These are phyloP conservation scores for Sporothrix pallida DNA, from an alignment of 2,329 filamentous ascomycete genomes.

Conservation along the genomic window DNA sequence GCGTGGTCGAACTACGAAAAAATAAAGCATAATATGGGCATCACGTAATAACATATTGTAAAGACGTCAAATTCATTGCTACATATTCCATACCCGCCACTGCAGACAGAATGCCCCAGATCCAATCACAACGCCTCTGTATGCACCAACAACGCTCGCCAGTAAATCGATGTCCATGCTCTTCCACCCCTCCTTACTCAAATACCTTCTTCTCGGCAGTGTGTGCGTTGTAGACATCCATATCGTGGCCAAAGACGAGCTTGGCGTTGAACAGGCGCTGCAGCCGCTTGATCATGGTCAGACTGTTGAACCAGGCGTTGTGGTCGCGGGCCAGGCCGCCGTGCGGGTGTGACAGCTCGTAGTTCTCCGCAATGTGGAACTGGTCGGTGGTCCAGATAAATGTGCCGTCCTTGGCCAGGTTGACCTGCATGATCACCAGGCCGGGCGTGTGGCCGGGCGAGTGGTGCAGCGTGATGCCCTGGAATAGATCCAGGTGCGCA, in stretches of 20 bases:
- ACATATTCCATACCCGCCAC: neutral
- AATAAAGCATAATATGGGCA: too few relatives aligned
- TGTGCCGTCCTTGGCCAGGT: constrained; percentile 29
- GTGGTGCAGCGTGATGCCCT: constrained; percentile 33
- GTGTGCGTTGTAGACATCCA: constrained; percentile 19
- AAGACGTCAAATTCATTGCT: neutral
- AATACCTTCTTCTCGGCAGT: constrained; percentile 1
- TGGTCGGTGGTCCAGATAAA: constrained; percentile 34
- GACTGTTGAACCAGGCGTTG: constrained; percentile 33
- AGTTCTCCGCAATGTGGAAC: constrained; percentile 33
- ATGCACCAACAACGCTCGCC: neutral
- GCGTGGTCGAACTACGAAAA: too few relatives aligned
- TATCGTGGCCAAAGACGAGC: constrained; percentile 30
- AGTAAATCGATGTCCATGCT: too few relatives aligned
- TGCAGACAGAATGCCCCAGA: neutral
- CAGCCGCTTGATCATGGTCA: constrained; percentile 29
- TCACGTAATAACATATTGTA: neutral
- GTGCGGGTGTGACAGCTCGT: constrained; percentile 31
- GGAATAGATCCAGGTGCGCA: constrained; percentile 31
- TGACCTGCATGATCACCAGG: constrained; percentile 33
- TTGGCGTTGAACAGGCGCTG: constrained; percentile 31
- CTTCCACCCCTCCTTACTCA: neutral
- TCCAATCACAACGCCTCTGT: constrained; percentile 1
- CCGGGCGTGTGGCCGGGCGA: constrained; percentile 31
- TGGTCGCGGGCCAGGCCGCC: constrained; percentile 31